Conservation (phyloP, 306 rosid species). For the Sicyos edulis region DNA sequence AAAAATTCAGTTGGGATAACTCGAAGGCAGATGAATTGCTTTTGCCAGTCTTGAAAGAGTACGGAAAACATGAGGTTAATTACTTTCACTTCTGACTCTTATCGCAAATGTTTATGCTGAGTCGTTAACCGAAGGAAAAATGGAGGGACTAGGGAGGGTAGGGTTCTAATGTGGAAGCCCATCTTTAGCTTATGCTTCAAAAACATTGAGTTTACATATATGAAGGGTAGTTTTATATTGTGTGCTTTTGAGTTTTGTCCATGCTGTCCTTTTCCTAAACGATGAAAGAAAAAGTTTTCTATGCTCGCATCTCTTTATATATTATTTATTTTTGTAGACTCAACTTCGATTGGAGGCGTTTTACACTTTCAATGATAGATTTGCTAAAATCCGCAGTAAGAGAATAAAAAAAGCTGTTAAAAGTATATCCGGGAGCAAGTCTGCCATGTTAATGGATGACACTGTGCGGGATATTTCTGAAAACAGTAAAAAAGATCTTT, state of each 20-base stretch:
- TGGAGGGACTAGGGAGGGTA: background rate
- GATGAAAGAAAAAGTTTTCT: slow-evolving; percentile 26
- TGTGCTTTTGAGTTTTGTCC: background rate
- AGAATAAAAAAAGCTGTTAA: slow-evolving; percentile 81
- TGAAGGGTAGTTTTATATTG: background rate
- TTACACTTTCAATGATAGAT: slow-evolving; percentile 80
- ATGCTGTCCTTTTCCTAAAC: background rate
- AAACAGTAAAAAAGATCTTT: slow-evolving; percentile 26
- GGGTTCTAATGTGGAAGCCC: background rate
- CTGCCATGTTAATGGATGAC: slow-evolving; percentile 41
- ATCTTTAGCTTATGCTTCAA: slow-evolving; percentile 4
- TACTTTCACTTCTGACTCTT: slow-evolving; percentile 13
- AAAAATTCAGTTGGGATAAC: slow-evolving; percentile 84
- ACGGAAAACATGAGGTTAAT: slow-evolving; percentile 70
- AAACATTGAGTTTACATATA: background rate
- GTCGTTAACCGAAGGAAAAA: background rate
- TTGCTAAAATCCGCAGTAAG: slow-evolving; percentile 90
- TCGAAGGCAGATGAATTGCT: slow-evolving; percentile 83
- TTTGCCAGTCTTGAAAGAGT: slow-evolving; percentile 79
- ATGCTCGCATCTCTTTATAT: slow-evolving; percentile 14
- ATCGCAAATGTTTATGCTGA: background rate
- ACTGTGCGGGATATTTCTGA: slow-evolving; percentile 31
- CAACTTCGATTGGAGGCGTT: slow-evolving; percentile 89
- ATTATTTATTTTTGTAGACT: slow-evolving; percentile 49
- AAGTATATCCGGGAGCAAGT: slow-evolving; percentile 60